Evolutionary conservation across 352 stramenopile genomes (phyloP), one percentile per base, ranked within the genome.

Genomic region (Salisapilia sapeloensis): DNA sequence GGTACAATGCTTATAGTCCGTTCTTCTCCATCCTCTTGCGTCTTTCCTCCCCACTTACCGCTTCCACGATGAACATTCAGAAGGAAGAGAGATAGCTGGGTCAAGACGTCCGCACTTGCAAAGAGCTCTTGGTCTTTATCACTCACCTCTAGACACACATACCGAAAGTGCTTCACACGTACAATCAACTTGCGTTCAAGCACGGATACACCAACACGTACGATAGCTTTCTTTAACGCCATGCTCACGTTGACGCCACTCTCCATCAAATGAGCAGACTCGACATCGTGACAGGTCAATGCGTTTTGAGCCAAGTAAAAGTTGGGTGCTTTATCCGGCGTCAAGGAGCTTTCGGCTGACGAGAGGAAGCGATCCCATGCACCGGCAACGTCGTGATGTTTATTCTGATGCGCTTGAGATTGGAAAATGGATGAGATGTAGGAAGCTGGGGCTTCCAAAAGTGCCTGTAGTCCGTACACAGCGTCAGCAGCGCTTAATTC

Each of bases 121-220:
- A 98, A 97, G 6, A 97, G 49, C 30, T 79, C 53, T 34, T 86
- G 65, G 21, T 90, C 78, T 15, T 69, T 53, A 31, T 93, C 72
- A 0, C 62, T 55, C 0, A 91, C 72, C 23, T 90, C 80, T 14
- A 98, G 48, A 35, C 93, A 96, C 4, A 95, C 91, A 52, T 97
- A 98, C 10, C 93, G 87, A 45, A 98, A 98, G 52, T 98, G 89
- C 46, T 93, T 96, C 8, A 97, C 80, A 6, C 86, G 67, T 12
- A 91, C 84, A 11, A 98, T 92, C 17, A 90, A 76, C 40, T 93
- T 93, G 8, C 92, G 80, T 35, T 98, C 91, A 44, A 97, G 82
- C 36, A 98, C 92, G 14, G 77, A 94, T 9, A 96, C 74, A 3
- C 87, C 93, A 6, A 96, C 92, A 6, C 80, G 53, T 17, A 97